These are phyloP conservation scores for Colletotrichum sp. DNA, from an alignment of 2,329 filamentous ascomycete species.

Conservation along the genomic window DNA sequence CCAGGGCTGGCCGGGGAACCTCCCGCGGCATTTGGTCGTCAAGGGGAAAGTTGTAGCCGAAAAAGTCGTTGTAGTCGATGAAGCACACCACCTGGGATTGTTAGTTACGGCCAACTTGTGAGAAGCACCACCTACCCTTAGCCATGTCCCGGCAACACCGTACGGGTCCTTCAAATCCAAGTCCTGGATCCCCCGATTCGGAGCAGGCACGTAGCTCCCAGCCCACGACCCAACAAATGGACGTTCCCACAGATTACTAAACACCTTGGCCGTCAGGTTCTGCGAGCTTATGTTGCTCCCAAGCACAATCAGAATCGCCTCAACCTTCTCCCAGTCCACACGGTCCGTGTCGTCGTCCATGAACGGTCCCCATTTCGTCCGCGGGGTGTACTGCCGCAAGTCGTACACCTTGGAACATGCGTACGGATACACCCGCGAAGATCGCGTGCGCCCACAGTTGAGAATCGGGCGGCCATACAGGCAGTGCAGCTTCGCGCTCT, in stretches of 20 bases:
- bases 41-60: conserved; percentile 71
- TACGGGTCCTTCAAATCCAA: conserved; percentile 71
- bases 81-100: conserved; percentile 47
- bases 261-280: conserved; percentile 49
- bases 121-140: conserved; percentile 56
- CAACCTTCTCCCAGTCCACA: conserved; percentile 83
- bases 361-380: conserved; percentile 75
- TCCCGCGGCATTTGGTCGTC: conserved; percentile 42
- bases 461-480: conserved; percentile 68
- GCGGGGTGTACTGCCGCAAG: conserved; percentile 67
- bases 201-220: conserved; percentile 48
- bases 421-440: conserved; percentile 56
- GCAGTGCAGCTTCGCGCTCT: conserved; percentile 74
- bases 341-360: conserved; percentile 62
- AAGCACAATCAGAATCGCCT: conserved; percentile 74
- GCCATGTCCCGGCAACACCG: conserved; percentile 73
- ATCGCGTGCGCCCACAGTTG: conserved; percentile 38
- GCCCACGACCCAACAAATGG: conserved; percentile 63
- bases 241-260: conserved; percentile 57
- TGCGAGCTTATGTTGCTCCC: conserved; percentile 64
- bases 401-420: conserved; percentile 78
- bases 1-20: conserved; percentile 54
- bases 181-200: conserved; percentile 38
- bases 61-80: conserved; percentile 75
- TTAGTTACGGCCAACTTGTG: background rate